Conservation (phyloP, 768 basidiomycete species). For the Rubroboletus satanas region DNA sequence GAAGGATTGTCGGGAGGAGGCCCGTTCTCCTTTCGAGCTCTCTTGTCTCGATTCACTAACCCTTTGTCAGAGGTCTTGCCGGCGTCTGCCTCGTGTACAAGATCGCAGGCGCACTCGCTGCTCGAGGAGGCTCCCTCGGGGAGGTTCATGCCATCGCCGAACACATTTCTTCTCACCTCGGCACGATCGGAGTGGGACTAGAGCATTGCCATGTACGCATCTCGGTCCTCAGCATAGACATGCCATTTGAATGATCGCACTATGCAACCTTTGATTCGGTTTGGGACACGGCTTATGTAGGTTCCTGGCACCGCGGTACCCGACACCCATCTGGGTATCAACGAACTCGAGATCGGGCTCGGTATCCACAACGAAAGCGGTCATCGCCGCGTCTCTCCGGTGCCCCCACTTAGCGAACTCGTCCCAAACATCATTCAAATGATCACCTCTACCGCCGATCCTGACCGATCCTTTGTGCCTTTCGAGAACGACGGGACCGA, state of each 20-base stretch:
- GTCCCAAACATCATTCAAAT: conserved; percentile 67
- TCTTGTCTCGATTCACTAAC: background rate
- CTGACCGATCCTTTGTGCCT: conserved; percentile 73
- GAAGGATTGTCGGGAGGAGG: conserved; percentile 83
- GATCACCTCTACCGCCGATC: conserved; percentile 67
- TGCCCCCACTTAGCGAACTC: conserved; percentile 67
- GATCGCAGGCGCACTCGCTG: conserved; percentile 79
- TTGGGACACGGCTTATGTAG: conserved; percentile 30
- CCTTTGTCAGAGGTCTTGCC: conserved; percentile 62
- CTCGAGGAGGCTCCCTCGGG: conserved; percentile 61
- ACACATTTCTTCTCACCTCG: conserved; percentile 62
- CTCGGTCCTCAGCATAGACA: background rate
- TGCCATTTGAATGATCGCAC: background rate
- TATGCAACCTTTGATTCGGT: background rate
- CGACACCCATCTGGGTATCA: conserved; percentile 49
- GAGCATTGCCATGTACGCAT: conserved; percentile 78
- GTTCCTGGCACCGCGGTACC: conserved; percentile 72
- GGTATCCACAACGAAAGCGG: conserved; percentile 92
- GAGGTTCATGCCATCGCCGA: conserved; percentile 65
- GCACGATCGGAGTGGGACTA: conserved; percentile 81
- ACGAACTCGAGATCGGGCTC: conserved; percentile 85
- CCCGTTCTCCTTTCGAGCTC: conserved; percentile 12
- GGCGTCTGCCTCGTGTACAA: conserved; percentile 87
- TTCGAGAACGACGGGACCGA: conserved; percentile 62
- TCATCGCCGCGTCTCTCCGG: conserved; percentile 59